Evolutionary conservation across 2,329 filamentous ascomycete species (phyloP), one percentile per base, ranked within the genome.

Genomic region (Sclerotinia minor): DNA sequence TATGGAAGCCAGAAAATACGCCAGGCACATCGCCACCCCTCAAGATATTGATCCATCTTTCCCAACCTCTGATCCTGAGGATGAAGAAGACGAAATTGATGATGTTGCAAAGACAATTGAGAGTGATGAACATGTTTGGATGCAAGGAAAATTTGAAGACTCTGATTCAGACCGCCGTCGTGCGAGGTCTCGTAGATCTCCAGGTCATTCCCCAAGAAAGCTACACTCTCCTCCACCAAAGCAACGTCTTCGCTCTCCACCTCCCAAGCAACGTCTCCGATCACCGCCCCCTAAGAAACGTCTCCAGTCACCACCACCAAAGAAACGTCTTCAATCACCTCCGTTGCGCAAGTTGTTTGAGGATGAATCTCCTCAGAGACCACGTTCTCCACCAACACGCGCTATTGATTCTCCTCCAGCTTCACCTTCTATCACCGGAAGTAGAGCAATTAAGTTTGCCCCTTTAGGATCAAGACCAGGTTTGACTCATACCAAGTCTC

Each of bases 11-110:
- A 89, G 91, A 72, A 90, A 93, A 73, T 89, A 89, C 58, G 89
- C 90, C 72, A 97, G 94, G 80, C 90, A 94, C 69, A 88, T 90
- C 71, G 78, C 87, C 41, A 92, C 94, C 41, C 94, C 95, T n/a
- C 95, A 98, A 77, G 95, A 98, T 74, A 96, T 97, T 69, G 95
- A 99, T 76, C 95, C 95, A 0, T 97, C 94, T 76, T 99, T 99
- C 78, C 95, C 95, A 0, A 94, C 93, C 0, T 97, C 94, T 0
- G 95, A 98, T 73, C 91, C 90, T 0, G 95, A 99, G 73, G 88
- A 93, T 72, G 89, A 94, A 38, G 91, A 92, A 58, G 91, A 92
- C 49, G 88, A 92, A 52, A 88, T 92, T 65, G 83, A 85, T 78
- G 78, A 88, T 76, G 74, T 81, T 76, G 68, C 87, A 78, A 74